Percentiles rank a stretch among this genome's conserved stretches.
Evolutionary conservation across 768 basidiomycete species (phyloP).

Genomic region (Strobilomyces echinocephalus): DNA sequence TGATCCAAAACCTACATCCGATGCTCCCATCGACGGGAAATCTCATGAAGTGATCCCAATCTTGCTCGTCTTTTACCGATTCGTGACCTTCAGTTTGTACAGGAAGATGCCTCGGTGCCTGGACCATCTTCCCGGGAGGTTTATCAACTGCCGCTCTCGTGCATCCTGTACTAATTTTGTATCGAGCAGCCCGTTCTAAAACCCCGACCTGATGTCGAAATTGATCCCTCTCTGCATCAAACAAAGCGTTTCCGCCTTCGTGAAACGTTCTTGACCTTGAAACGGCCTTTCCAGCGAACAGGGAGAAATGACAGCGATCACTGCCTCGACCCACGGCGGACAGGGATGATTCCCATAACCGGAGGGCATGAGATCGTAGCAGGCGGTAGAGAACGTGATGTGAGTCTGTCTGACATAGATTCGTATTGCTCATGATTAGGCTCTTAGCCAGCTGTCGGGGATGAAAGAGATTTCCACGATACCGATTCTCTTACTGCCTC

Average conservation of each 20-base stretch:
- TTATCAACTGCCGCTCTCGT: neutral
- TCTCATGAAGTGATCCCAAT: neutral
- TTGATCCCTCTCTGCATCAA: neutral
- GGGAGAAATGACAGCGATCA: too few species aligned
- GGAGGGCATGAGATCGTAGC: neutral
- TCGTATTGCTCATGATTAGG: neutral
- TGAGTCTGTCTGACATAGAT: neutral
- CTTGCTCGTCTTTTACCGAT: neutral
- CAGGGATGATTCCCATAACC: neutral
- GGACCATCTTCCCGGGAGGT: neutral
- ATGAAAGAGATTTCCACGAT: neutral
- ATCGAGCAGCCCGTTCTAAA: neutral
- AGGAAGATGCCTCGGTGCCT: neutral
- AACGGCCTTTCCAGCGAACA: neutral
- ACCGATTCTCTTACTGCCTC: neutral
- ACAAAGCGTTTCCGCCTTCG: neutral
- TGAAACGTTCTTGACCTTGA: neutral
- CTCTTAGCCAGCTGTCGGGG: neutral
- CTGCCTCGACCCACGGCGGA: neutral
- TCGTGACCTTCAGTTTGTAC: neutral
- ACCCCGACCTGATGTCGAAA: neutral
- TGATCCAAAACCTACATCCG: neutral
- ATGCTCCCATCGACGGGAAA: too few species aligned
- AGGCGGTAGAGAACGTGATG: neutral
- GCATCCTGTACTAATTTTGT: neutral